Percentiles rank a stretch among this genome's conserved stretches.
Conservation (phyloP, 208 protist genomes). For the Trichomonas gallinae region DNA sequence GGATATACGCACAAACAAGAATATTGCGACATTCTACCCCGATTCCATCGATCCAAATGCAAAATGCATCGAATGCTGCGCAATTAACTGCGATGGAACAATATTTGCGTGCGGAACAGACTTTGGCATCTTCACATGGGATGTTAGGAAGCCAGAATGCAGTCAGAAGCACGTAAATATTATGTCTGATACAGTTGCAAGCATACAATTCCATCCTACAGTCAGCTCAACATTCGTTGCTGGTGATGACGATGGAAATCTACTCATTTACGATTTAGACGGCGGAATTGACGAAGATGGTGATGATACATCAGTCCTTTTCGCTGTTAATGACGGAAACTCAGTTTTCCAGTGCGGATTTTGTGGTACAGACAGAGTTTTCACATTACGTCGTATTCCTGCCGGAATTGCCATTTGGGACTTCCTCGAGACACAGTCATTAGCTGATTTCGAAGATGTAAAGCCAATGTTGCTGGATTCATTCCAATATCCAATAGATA, state of each 20-base stretch:
- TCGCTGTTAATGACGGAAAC: background rate
- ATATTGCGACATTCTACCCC: background rate
- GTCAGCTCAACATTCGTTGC: background rate
- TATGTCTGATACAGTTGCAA: background rate
- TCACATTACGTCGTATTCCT: background rate
- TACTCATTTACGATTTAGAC: background rate
- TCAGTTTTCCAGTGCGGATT: constrained; percentile 3
- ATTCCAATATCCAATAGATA: background rate
- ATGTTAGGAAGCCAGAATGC: background rate
- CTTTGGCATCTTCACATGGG: background rate
- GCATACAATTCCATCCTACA: constrained; percentile 6
- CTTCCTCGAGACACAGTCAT: background rate
- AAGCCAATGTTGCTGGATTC: background rate
- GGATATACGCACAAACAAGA: background rate
- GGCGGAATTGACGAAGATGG: background rate
- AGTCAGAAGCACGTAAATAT: background rate
- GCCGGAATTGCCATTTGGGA: background rate
- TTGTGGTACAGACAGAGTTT: background rate
- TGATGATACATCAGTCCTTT: background rate
- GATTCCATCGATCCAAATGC: background rate
- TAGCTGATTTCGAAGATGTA: background rate
- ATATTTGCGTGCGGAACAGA: background rate
- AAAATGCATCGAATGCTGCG: background rate
- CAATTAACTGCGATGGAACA: background rate
- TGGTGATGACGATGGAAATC: background rate